Base-by-base conservation (phyloP, 441 rosid species). In the Erysimum cheiri region DNA sequence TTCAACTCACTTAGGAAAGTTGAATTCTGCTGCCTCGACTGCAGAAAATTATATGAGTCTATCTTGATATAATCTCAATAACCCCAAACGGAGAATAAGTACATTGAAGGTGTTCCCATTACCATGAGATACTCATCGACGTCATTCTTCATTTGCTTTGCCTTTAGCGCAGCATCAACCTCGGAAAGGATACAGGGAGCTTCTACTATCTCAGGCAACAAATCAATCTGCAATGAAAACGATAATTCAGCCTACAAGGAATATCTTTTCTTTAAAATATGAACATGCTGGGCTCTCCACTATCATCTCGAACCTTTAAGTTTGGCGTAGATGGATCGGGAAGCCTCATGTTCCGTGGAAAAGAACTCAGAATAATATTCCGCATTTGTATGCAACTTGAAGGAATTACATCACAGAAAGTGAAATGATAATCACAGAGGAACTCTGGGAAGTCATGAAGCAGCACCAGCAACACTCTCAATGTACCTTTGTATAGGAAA, bases 351-450 rank as follows among this genome's bases (percentile, higher is more conserved):
- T 86, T 91, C 72, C 87, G 89, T 1, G 99, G 99, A 75, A 96
- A 93, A 35, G 97, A 97, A 78, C 98, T 89, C 48, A 96, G 95
- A 77, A 96, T 86, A 56, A 96, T 93, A 75, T 96, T 96, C 39
- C 98, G 95, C 99, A 93, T 93, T 77, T 96, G 98, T 77, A 93
- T 93, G 88, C 98, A 96, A 84, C 97, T 96, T 58, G 98, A 90
- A 70, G 99, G 99, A 78, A 96, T 93, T 81, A 91, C 96, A 80
- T 96, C 98, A 80, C 98, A 96, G 77, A 93, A 88, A 43, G 96
- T 87, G 80, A 96, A 89, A 85, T 96, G 98, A 85, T 86, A 96
- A 80, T 91, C 99, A 72, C 98, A 96, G 37, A 96, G 88, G 77
- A 96, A 96, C 84, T 96, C 99, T 0, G 99, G 97, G 73, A 96